Evolutionary conservation across 2,329 filamentous ascomycete genomes (phyloP), one percentile per base, ranked within the genome.

Genomic region (Talaromyces sp.): DNA sequence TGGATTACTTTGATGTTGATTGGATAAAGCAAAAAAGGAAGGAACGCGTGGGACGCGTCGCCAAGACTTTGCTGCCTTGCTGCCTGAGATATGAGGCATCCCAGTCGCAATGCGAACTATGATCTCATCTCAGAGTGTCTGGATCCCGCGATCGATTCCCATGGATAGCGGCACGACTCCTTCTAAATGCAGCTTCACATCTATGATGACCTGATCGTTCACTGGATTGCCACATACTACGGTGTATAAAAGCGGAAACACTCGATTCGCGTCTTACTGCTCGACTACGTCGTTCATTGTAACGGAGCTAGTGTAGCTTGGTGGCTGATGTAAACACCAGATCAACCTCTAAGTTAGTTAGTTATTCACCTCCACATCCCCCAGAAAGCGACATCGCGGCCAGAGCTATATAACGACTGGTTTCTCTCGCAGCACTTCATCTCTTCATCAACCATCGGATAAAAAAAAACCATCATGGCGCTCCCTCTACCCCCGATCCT

Each of bases 401-500:
- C 25, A 49, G 22, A 11, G 17, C n/a, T 36, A 56, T 13, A 25
- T 36, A 53, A 25, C 29, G 5, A 15, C 31, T 2, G 19, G 5
- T 13, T 34, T 13, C 34, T 36, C 34, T 15, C 34, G 5, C 34
- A 36, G 15, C 34, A 36, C 11, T 36, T 13, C 34, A 36, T 36
- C 34, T 36, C 34, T 13, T 13, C 4, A 4, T 36, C 25, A 29
- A 7, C 25, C 4, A 54, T 34, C n/a, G 2, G 36, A 15, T 36
- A 5, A 3, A 36, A 36, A n/a, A n/a, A n/a, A 25, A 13, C 45
- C 22, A 62, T 34, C 53, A 90, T 94, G 89, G 85, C 89, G 68
- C 80, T 97, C 22, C 78, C 78, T 15, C 74, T 78, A 38, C 92
- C 93, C 5, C 77, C 83, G n/a, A 80, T 97, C 70, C 85, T 86